Evolutionary conservation across 352 stramenopile genomes (phyloP).

Genomic region (Sclerospora graminicola): DNA sequence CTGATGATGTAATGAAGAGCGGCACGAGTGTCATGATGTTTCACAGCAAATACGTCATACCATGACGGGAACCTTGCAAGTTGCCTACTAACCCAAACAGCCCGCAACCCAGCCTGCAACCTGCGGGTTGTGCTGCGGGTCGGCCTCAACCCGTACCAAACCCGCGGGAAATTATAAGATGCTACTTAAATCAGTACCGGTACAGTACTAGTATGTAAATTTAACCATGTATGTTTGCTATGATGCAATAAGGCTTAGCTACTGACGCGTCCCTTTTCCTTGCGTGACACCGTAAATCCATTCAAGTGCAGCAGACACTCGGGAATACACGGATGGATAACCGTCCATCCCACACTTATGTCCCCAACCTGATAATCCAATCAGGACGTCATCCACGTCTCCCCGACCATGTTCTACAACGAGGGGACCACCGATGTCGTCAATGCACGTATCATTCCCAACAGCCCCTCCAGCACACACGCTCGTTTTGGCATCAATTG

Average conservation of each 20-base stretch:
- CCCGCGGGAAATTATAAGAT: too few species aligned
- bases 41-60: conserved; percentile 88
- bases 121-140: too few species aligned
- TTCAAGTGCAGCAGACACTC: conserved; percentile 11
- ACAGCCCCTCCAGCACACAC: conserved; percentile 18
- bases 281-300: conserved; percentile 15
- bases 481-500: conserved; percentile 6
- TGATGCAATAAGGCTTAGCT: too few species aligned
- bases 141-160: too few species aligned
- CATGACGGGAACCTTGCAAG: conserved; percentile 91
- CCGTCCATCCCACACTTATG: conserved; percentile 20
- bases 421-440: conserved; percentile 24
- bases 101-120: too few species aligned
- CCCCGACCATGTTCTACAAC: conserved; percentile 13
- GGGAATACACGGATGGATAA: conserved; percentile 12
- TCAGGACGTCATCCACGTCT: conserved; percentile 24
- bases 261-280: not conserved
- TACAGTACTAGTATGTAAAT: too few species aligned
- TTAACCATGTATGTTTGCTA: too few species aligned
- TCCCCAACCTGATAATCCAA: conserved; percentile 37
- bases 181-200: too few species aligned
- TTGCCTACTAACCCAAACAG: too few species aligned
- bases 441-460: conserved; percentile 22
- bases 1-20: conserved; percentile 99
- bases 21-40: conserved; percentile 95